phyloP scores from a whole-genome alignment of 768 basidiomycete genomes.

The Russula ochroleuca region DNA sequence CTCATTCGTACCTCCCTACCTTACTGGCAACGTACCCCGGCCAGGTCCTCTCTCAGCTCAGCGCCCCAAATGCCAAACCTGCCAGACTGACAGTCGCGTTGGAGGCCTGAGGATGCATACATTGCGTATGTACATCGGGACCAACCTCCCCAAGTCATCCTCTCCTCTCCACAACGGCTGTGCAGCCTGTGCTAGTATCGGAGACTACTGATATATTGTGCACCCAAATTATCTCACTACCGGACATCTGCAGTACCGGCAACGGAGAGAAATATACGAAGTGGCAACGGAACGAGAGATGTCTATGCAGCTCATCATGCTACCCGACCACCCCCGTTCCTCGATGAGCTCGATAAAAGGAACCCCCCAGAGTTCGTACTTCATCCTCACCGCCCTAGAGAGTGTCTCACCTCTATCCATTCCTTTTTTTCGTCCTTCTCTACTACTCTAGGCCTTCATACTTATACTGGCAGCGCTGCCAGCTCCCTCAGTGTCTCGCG shows the following conservation, averaged over 20 bases:
- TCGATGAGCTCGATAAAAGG: neutral
- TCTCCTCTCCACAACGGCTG: too few species aligned
- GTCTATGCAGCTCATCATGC: neutral
- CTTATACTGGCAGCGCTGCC: too few species aligned
- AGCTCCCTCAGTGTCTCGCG: neutral
- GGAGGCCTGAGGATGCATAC: too few species aligned
- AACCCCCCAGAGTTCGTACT: neutral
- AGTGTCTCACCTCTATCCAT: neutral
- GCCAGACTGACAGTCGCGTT: neutral
- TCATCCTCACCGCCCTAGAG: neutral
- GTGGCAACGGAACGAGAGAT: neutral
- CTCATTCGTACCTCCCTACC: too few species aligned
- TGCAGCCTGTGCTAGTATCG: too few species aligned
- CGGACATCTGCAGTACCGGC: neutral
- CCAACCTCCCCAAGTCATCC: too few species aligned
- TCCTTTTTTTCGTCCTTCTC: neutral
- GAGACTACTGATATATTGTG: neutral
- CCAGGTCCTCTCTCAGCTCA: neutral
- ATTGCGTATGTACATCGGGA: too few species aligned
- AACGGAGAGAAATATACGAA: neutral
- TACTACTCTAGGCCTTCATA: too few species aligned
- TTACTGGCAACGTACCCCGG: too few species aligned
- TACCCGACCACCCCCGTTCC: neutral
- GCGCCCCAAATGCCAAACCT: neutral
- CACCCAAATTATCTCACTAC: neutral